Base-by-base conservation (phyloP, 2,329 filamentous ascomycete species). In the Penicillium thymicola region DNA sequence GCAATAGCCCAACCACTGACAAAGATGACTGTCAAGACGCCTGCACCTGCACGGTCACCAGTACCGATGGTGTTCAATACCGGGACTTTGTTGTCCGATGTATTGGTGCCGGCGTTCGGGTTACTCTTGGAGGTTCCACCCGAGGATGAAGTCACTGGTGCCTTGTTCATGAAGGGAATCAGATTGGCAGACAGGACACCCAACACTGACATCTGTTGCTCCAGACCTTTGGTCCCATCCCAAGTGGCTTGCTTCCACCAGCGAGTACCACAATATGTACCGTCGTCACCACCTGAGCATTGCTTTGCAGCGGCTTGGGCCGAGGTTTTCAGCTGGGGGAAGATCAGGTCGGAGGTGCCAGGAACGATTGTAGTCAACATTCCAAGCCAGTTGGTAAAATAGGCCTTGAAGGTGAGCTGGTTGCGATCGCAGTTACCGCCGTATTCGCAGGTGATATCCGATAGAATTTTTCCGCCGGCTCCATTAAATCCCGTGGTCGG, bases 401-500 rank as follows among this genome's bases (percentile, higher is more conserved):
- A 88, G 21, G 87, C 87, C 74, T 90, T 90, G 81, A 89, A 92
- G 2, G 83, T 85, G 58, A 84, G 73, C 79, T 91, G 89, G 65
- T 93, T 90, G 46, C 83, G 80, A 52, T 87, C 87, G 76, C 90
- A 94, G 38, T 77, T 83, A 28, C 70, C 67, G 10, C 70, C 76
- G 3, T 78, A 72, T 65, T 92, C 88, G 74, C 90, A 93, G 13
- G 85, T 80, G 3, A 84, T 75, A 70, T 94, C 90, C 54, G 77
- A 84, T 64, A 89, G 85, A 62, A 88, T 78, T 41, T 80, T 80
- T 14, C 83, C 72, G 41, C 67, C 72, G 32, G 70, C 58, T n/a
- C 36, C 21, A 21, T 55, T 56, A 27, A 57, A 64, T 18, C 55
- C 70, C 27, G 73, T 54, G 47, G 72, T 62, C 13, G 79, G 78